Base-by-base conservation (phyloP, 2,329 filamentous ascomycete species). In the Shiraia sp. region DNA sequence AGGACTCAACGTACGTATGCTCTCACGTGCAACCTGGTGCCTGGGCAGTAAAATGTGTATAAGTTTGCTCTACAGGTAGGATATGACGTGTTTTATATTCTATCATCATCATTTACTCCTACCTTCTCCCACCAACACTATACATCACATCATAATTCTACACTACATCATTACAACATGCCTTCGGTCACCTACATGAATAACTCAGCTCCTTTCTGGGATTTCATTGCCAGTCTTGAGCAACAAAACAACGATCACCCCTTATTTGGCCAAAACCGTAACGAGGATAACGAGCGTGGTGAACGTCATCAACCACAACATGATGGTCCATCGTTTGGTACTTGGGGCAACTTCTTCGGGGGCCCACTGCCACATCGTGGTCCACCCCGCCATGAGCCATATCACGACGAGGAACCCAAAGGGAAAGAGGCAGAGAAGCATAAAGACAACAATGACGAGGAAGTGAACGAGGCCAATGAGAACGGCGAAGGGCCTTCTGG, bases 171-270 rank as follows among this genome's bases (percentile, higher is more conserved):
- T 24, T 42, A 41, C 15, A 50, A 47, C 42, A 81, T 81, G 78
- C 73, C 78, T 58, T 75, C 75, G 40, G 66, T 80, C 45, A 71
- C 73, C 43, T 76, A 79, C 59, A 73, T 79, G 68, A 79, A 80
- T 44, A 70, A 75, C 40, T 72, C 72, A 4, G 71, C 74, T 54
- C 75, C 77, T 36, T 79, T 81, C 59, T 81, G 79, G 79, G 77
- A 81, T 60, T 78, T 77, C 45, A 53, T 81, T 38, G 71, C 75
- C 37, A 69, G 65, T 47, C 68, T 82, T 10, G 77, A 81, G 51
- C 66, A 74, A 39, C 66, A 72, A 61, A 72, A 69, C 39, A 45
- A 56, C 24, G 61, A 69, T 16, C 72, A 78, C 54, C 73, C 76
- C 17, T 72, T 74, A 62, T 75, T 74, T 47, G 59, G 62, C 34